These are phyloP conservation scores for Lumnitzera racemosa DNA, from an alignment of 345 rosid genomes.

Conservation along the genomic window DNA sequence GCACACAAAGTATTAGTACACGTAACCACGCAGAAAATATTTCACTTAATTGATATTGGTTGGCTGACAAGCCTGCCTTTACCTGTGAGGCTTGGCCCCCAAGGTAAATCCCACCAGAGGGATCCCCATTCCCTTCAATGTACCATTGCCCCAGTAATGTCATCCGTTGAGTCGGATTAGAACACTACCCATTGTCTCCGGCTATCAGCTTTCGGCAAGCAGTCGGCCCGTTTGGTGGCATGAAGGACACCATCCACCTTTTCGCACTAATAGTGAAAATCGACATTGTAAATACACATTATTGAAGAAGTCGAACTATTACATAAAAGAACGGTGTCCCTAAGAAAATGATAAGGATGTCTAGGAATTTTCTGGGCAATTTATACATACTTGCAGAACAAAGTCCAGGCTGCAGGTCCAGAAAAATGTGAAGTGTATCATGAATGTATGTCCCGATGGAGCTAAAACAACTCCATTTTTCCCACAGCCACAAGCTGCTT, in stretches of 20 bases:
- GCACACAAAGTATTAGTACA: neutral
- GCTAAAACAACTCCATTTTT: conserved; percentile 53
- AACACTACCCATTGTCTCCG: conserved; percentile 84
- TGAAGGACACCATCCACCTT: conserved; percentile 76
- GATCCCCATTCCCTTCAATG: conserved; percentile 92
- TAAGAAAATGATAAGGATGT: no score
- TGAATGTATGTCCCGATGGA: conserved; percentile 57
- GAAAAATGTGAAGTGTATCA: conserved; percentile 82
- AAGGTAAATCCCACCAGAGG: conserved; percentile 99
- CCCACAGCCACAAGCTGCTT: conserved; percentile 80
- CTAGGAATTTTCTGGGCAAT: neutral
- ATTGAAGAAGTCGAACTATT: neutral
- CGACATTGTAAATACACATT: neutral
- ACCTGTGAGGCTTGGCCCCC: conserved; percentile 98
- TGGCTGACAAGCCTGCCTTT: conserved; percentile 2
- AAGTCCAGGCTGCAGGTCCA: conserved; percentile 90
- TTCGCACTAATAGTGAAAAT: neutral
- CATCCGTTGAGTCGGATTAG: conserved; percentile 58
- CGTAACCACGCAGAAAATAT: no score
- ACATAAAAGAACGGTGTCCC: no score
- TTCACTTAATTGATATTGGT: no score
- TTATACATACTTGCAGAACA: conserved; percentile 50
- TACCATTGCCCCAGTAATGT: conserved; percentile 71
- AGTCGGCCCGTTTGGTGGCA: conserved; percentile 94
- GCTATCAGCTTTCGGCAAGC: conserved; percentile 76